Percentiles rank a stretch among this genome's conserved stretches.
phyloP scores from a whole-genome alignment of 2,329 filamentous ascomycete genomes.

The Cytospora leucostoma region DNA sequence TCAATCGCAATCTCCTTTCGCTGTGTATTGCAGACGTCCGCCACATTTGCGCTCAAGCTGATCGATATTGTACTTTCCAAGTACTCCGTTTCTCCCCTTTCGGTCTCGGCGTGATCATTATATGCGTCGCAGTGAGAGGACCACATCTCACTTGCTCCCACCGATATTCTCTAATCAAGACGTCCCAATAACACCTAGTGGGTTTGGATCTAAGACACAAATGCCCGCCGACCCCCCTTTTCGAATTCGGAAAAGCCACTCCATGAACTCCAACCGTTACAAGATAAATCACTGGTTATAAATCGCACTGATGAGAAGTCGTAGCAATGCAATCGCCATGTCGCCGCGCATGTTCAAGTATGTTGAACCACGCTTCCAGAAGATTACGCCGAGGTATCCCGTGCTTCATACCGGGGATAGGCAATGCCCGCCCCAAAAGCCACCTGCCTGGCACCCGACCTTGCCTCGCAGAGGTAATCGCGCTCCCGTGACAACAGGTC shows the following conservation, averaged over 20 bases:
- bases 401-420: not conserved
- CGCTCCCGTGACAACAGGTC: not conserved
- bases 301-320: not conserved
- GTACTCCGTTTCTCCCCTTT: not conserved
- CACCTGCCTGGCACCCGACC: not conserved
- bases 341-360: slow-evolving; percentile 4
- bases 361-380: not conserved
- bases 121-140: not conserved
- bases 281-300: not conserved
- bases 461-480: not conserved
- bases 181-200: not conserved
- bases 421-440: not conserved
- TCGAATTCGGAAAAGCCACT: slow-evolving; percentile 5
- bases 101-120: slow-evolving; percentile 2
- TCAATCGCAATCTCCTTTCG: not conserved
- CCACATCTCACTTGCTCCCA: not conserved
- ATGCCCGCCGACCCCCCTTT: slow-evolving; percentile 6
- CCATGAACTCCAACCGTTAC: slow-evolving; percentile 10
- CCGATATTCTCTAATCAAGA: not conserved
- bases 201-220: not conserved
- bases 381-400: slow-evolving; percentile 3
- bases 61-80: not conserved
- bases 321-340: slow-evolving; percentile 5
- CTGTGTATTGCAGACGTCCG: not conserved
- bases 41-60: not conserved